Evolutionary conservation across 768 basidiomycete species (phyloP).

Genomic region (Podaxis sp.): DNA sequence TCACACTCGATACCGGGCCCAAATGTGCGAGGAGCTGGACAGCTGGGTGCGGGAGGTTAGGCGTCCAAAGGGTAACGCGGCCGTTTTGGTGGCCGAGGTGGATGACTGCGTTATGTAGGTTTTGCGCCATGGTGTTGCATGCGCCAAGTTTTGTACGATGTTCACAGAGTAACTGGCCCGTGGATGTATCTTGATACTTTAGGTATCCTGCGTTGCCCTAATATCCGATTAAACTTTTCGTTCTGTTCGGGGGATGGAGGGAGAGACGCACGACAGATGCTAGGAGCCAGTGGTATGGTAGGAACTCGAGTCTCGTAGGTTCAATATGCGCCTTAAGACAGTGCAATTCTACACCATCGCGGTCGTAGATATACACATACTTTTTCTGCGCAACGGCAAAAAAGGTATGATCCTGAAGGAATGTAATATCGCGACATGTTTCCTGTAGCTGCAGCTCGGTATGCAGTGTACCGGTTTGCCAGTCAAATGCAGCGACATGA

Average conservation of each 20-base stretch:
- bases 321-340: slow-evolving; percentile 81
- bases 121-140: slow-evolving; percentile 84
- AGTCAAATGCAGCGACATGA: slow-evolving; percentile 92
- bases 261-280: slow-evolving; percentile 63
- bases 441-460: slow-evolving; percentile 87
- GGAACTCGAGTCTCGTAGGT: slow-evolving; percentile 83
- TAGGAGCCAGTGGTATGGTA: slow-evolving; percentile 95
- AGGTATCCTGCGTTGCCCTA: slow-evolving; percentile 87
- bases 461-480: slow-evolving; percentile 82
- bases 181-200: slow-evolving; percentile 97
- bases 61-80: slow-evolving; percentile 94
- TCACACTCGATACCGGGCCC: slow-evolving; percentile 77
- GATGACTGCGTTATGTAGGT: slow-evolving; percentile 89
- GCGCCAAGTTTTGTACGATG: slow-evolving; percentile 90
- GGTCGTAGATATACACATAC: slow-evolving; percentile 95
- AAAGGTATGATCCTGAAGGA: slow-evolving; percentile 88
- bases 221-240: background rate
- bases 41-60: slow-evolving; percentile 87
- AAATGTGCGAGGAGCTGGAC: slow-evolving; percentile 90
- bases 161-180: slow-evolving; percentile 79
- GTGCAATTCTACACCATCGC: slow-evolving; percentile 90
- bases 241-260: background rate
- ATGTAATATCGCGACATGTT: slow-evolving; percentile 92
- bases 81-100: slow-evolving; percentile 95
- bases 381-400: slow-evolving; percentile 96